Percentiles rank a stretch among this genome's conserved stretches.
Conservation (phyloP, 2,329 filamentous ascomycete species). For the Tolypocladium tropicale region DNA sequence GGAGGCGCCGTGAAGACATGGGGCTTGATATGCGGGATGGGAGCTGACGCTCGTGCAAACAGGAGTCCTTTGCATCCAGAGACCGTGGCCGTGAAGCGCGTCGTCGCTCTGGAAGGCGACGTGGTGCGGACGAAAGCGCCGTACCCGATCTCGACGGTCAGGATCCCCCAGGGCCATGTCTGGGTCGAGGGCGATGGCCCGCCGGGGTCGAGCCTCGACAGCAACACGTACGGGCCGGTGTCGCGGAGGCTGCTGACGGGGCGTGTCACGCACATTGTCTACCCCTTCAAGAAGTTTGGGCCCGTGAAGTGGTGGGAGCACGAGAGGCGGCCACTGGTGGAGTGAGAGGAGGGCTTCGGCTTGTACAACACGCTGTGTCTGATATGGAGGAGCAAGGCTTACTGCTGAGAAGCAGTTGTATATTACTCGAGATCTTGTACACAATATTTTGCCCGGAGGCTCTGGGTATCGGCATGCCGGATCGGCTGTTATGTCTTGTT, state of each 20-base stretch:
- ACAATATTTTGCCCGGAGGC: too few species aligned
- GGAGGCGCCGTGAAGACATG: neutral
- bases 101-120: constrained; percentile 75
- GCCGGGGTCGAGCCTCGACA: constrained; percentile 63
- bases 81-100: constrained; percentile 64
- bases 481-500: too few species aligned
- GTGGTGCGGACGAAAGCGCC: constrained; percentile 55
- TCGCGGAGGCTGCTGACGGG: constrained; percentile 67
- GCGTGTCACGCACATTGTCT: constrained; percentile 61
- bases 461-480: too few species aligned
- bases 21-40: neutral
- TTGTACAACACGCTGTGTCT: neutral
- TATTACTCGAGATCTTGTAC: too few species aligned
- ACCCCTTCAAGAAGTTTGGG: constrained; percentile 52
- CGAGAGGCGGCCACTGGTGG: constrained; percentile 11
- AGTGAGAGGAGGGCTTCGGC: neutral
- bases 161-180: constrained; percentile 73
- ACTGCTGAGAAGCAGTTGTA: neutral
- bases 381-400: neutral
- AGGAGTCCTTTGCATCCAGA: constrained; percentile 66
- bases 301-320: constrained; percentile 48
- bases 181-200: constrained; percentile 92
- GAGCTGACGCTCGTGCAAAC: neutral
- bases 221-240: constrained; percentile 82
- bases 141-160: constrained; percentile 44